phyloP scores from a whole-genome alignment of 805 yeast genomes.

The Ogataea pilisensis region DNA sequence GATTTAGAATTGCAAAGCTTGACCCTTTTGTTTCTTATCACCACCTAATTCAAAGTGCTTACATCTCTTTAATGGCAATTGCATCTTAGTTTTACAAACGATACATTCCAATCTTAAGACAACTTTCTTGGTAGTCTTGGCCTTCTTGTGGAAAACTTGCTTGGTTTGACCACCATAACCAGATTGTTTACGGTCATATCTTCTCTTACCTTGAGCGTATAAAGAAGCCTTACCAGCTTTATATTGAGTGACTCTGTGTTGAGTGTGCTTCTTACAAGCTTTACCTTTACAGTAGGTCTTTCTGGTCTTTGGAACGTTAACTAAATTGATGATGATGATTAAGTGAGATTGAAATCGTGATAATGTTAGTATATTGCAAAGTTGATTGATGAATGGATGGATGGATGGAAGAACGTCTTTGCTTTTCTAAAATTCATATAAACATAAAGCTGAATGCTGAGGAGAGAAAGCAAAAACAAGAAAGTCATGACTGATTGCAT shows the following conservation, averaged over 20 bases:
- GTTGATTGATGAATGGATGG: too few species aligned
- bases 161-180: constrained; percentile 99
- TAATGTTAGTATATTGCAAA: constrained; percentile 4
- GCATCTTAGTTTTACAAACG: constrained; percentile 97
- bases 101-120: constrained; percentile 99
- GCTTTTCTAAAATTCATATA: too few species aligned
- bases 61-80: constrained; percentile 97
- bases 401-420: too few species aligned
- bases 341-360: background rate
- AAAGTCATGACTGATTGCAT: too few species aligned
- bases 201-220: constrained; percentile 99
- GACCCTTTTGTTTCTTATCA: constrained; percentile 99
- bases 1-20: constrained; percentile 96
- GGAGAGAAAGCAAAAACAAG: too few species aligned
- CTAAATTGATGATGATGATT: too few species aligned
- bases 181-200: constrained; percentile 99
- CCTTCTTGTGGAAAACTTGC: constrained; percentile 99
- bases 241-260: constrained; percentile 99
- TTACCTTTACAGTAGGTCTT: constrained; percentile 99
- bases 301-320: constrained; percentile 99
- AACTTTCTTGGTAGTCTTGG: constrained; percentile 99
- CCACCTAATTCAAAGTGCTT: constrained; percentile 99
- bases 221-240: constrained; percentile 99
- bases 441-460: too few species aligned
- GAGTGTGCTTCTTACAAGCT: constrained; percentile 99